Conservation (phyloP, 73 alveolate genomes). For the Tetrahymena borealis region DNA sequence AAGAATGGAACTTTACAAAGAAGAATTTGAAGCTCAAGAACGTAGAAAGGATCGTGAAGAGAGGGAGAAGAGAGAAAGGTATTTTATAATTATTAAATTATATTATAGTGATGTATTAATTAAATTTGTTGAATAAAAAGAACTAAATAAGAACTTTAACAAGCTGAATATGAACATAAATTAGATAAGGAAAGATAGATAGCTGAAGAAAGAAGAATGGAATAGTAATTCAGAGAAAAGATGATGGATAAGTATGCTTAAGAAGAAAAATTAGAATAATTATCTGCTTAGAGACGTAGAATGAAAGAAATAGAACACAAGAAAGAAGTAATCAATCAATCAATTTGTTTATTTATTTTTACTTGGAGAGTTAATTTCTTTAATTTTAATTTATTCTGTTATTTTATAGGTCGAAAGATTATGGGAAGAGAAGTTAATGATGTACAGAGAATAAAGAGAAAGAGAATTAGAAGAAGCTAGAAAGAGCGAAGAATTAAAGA, state of each 20-base stretch:
- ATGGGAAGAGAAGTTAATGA: constrained; percentile 33
- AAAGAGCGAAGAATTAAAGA: constrained; percentile 8
- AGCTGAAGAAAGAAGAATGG: constrained; percentile 40
- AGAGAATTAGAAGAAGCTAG: constrained; percentile 31
- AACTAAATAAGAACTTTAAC: constrained; percentile 27
- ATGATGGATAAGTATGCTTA: constrained; percentile 43
- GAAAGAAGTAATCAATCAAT: not conserved
- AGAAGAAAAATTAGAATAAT: constrained; percentile 33
- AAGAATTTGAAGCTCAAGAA: constrained; percentile 34
- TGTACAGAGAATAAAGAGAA: constrained; percentile 28
- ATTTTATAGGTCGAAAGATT: constrained; percentile 19
- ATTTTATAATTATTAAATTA: not conserved
- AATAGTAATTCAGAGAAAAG: constrained; percentile 36
- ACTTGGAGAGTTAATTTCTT: too few species aligned
- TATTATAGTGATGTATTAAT: not conserved
- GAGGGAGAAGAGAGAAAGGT: constrained; percentile 30
- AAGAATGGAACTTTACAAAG: constrained; percentile 28
- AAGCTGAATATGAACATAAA: constrained; percentile 36
- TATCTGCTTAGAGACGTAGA: constrained; percentile 30
- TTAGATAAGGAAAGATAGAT: constrained; percentile 10
- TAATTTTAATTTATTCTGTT: not conserved
- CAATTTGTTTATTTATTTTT: not conserved
- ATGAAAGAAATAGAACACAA: constrained; percentile 41
- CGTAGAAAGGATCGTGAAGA: constrained; percentile 41
- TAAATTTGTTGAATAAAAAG: not conserved